Base-by-base conservation (phyloP, 768 basidiomycete genomes). In the Galerina sulciceps region DNA sequence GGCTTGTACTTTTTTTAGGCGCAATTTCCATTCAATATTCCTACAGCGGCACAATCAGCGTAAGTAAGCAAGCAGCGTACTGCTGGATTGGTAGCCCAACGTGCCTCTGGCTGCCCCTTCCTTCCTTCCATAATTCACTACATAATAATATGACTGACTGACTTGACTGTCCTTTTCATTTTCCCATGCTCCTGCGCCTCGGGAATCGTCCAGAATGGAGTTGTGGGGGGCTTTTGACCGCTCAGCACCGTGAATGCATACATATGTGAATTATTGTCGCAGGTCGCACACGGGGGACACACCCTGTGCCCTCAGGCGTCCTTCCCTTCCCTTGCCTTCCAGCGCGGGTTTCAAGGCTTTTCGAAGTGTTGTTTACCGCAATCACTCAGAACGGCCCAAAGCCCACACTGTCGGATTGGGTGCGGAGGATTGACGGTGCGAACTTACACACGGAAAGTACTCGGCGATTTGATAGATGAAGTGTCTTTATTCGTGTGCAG, bases 241-340 rank as follows among this genome's bases (percentile, higher is more conserved):
- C 26, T 31, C 26, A 31, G 26, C 26, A 31, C 5, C 26, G 26
- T 51, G 37, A 40, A 51, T 51, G 49, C n/a, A 20, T 38, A 37
- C 49, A 37, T 37, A 11, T 50, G 49, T 50, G 49, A 50, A 50
- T 22, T 14, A 5, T 31, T 31, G 26, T 31, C 49, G 49, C 49
- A 51, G 36, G 49, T 51, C 49, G 49, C 49, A 51, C 49, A 40
- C 49, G 26, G 26, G 49, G 40, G n/a, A n/a, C n/a, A 51, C 37
- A 40, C 49, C 49, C 40, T 40, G 36, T 40, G 5, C 20, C 37
- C 49, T 36, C n/a, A n/a, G n/a, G n/a, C n/a, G n/a, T n/a, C n/a
- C n/a, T n/a, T n/a, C n/a, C n/a, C n/a, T n/a, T n/a, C n/a, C n/a
- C 26, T 31, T 31, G 5, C 26, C 26, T 31, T 31, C 26, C 26